Conservation (phyloP, 2,329 filamentous ascomycete species). For the Alternaria angustiovoidea region DNA sequence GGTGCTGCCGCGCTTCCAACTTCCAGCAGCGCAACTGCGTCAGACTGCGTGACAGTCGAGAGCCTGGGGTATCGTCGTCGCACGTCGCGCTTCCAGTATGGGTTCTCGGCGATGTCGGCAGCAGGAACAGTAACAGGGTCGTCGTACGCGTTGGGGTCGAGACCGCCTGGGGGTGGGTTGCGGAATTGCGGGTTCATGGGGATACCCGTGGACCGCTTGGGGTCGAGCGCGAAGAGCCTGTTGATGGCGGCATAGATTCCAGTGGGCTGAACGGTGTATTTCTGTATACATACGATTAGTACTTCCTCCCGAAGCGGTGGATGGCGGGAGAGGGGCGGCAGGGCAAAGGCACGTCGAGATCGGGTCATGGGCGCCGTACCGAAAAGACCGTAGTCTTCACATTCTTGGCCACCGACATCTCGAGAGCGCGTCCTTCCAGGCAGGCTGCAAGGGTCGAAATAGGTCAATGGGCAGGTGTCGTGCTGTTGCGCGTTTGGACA, state of each 20-base stretch:
- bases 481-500: slow-evolving; percentile 26
- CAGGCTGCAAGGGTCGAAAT: slow-evolving; percentile 26
- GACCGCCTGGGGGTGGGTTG: slow-evolving; percentile 78
- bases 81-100: slow-evolving; percentile 94
- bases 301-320: background rate
- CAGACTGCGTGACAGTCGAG: slow-evolving; percentile 81
- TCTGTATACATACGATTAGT: slow-evolving; percentile 63
- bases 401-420: slow-evolving; percentile 43
- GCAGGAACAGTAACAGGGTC: slow-evolving; percentile 87
- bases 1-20: slow-evolving; percentile 84
- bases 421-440: slow-evolving; percentile 25
- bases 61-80: slow-evolving; percentile 83
- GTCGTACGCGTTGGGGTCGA: slow-evolving; percentile 75
- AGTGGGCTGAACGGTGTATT: slow-evolving; percentile 91
- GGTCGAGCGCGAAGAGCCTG: slow-evolving; percentile 79
- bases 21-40: slow-evolving; percentile 83
- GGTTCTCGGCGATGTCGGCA: slow-evolving; percentile 87
- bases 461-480: slow-evolving; percentile 33
- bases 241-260: slow-evolving; percentile 90
- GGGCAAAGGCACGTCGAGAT: slow-evolving; percentile 4
- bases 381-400: slow-evolving; percentile 38
- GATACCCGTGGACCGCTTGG: slow-evolving; percentile 87
- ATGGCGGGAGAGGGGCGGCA: slow-evolving; percentile 16
- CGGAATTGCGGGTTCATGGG: slow-evolving; percentile 94
- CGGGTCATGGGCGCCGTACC: slow-evolving; percentile 30